Conservation (phyloP, 1,139 yeast species). For the Magnusiomyces magnusii region DNA sequence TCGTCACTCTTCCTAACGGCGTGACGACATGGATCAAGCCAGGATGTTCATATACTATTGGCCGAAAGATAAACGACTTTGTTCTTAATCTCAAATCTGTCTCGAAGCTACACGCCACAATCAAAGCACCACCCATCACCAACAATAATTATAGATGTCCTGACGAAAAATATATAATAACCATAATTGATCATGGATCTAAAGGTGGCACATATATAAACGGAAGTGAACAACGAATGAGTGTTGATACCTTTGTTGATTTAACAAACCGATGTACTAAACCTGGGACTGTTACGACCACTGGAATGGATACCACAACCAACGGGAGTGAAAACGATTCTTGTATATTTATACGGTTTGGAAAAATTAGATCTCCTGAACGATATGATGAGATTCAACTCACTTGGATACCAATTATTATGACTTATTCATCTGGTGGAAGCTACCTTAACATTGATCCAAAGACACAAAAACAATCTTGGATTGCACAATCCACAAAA, state of each 20-base stretch:
- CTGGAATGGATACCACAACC: neutral
- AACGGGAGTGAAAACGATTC: neutral
- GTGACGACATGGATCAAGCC: neutral
- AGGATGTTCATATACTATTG: neutral
- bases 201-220: slow-evolving; percentile 1
- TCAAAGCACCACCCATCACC: neutral
- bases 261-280: neutral
- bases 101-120: neutral
- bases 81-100: neutral
- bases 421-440: neutral
- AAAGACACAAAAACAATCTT: neutral
- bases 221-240: neutral
- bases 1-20: neutral
- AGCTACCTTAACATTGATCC: neutral
- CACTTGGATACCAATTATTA: neutral
- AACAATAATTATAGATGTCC: too few relatives aligned
- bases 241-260: neutral
- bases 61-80: slow-evolving; percentile 1
- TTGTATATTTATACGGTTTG: neutral
- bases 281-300: neutral
- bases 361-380: neutral
- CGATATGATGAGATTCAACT: slow-evolving; percentile 1
- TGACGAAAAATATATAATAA: neutral
- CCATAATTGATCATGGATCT: neutral
- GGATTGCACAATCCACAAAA: neutral